Evolutionary conservation across 1,284 basidiomycete genomes (phyloP).

Genomic region (Melanopsichium pennsylvanicum): DNA sequence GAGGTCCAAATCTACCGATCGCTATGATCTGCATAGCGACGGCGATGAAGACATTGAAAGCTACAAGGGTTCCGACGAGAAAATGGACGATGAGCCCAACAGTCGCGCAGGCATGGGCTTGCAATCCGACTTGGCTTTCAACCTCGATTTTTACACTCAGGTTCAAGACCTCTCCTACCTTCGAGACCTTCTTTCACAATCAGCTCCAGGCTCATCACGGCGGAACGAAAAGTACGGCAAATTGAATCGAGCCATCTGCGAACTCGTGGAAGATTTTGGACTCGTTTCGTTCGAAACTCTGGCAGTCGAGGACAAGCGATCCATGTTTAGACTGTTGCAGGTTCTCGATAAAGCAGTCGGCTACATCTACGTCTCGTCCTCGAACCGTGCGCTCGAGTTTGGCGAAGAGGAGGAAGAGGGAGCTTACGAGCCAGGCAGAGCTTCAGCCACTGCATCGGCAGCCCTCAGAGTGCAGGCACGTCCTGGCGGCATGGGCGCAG

Average conservation of each 20-base stretch:
- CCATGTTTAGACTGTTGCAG: constrained; percentile 59
- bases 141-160: constrained; percentile 96
- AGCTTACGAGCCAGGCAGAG: constrained; percentile 31
- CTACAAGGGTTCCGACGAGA: constrained; percentile 6
- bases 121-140: constrained; percentile 74
- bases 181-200: constrained; percentile 73
- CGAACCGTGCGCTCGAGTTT: constrained; percentile 5
- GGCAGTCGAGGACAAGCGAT: constrained; percentile 69
- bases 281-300: constrained; percentile 96
- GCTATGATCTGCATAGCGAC: constrained; percentile 15
- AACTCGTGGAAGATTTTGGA: constrained; percentile 90
- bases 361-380: constrained; percentile 50
- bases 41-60: constrained; percentile 12
- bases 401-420: constrained; percentile 29
- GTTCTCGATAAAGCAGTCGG: constrained; percentile 62
- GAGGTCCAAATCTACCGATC: constrained; percentile 20
- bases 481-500: constrained; percentile 26
- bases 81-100: not conserved
- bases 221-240: constrained; percentile 46
- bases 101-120: constrained; percentile 17
- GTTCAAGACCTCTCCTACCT: constrained; percentile 94
- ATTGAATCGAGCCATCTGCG: constrained; percentile 88
- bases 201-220: constrained; percentile 32
- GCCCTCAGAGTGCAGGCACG: constrained; percentile 19
- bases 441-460: constrained; percentile 28